Evolutionary conservation across 257 asterid species (phyloP).

Genomic region (Capsicum chinense): DNA sequence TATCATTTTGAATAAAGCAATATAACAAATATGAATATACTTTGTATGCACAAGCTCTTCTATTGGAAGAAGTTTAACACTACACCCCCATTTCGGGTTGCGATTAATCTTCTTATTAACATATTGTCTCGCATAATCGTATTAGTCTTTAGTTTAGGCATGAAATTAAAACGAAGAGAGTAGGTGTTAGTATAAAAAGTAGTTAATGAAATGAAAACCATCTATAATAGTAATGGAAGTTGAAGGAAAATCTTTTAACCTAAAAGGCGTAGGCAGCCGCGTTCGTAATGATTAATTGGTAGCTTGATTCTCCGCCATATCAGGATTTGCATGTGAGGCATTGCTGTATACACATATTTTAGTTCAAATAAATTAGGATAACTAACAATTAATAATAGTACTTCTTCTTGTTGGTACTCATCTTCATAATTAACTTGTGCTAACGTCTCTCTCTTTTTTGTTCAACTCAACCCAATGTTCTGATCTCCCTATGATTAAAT

Average conservation of each 20-base stretch:
- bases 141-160: no score
- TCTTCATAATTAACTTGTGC: neutral
- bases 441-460: neutral
- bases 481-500: neutral
- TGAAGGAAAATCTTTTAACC: neutral
- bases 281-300: slow-evolving; percentile 11
- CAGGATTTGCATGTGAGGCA: slow-evolving; percentile 21
- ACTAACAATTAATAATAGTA: neutral
- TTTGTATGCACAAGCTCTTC: no score
- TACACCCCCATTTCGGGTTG: no score
- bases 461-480: neutral
- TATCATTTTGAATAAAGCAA: no score
- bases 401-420: neutral
- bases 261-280: neutral
- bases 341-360: neutral
- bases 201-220: neutral
- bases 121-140: no score
- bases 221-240: neutral
- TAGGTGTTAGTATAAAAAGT: neutral
- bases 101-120: no score
- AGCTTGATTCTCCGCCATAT: neutral
- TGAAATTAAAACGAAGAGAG: no score
- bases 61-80: no score
- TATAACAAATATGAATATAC: no score
- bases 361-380: neutral